Conservation (phyloP, 352 stramenopile genomes). For the Pythium dissotocum region DNA sequence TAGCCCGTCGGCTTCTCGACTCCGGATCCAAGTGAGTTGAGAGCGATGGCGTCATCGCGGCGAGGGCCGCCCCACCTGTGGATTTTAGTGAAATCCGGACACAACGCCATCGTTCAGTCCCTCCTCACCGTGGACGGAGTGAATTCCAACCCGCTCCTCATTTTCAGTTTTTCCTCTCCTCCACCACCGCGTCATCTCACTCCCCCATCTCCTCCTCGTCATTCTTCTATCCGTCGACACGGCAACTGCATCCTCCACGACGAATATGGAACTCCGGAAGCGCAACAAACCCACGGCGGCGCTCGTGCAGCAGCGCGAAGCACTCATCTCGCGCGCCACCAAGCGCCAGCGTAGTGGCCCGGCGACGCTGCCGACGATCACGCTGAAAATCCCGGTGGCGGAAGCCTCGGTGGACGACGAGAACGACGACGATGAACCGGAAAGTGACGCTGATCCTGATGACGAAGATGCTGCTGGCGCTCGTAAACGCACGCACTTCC, state of each 20-base stretch:
- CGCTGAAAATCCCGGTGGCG: constrained; percentile 3
- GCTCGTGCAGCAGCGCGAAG: constrained; percentile 21
- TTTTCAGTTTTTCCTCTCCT: neutral
- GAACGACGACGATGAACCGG: constrained; percentile 5
- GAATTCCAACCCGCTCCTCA: neutral
- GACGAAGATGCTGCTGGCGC: neutral
- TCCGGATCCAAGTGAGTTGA: neutral
- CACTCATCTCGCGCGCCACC: constrained; percentile 27
- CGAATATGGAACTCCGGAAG: constrained; percentile 27
- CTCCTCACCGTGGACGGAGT: neutral
- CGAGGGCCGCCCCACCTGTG: neutral
- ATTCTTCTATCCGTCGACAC: neutral
- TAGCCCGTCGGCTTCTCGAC: neutral
- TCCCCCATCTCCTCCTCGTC: neutral
- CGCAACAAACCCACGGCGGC: constrained; percentile 20
- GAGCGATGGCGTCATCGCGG: neutral
- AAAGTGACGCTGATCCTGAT: constrained; percentile 21
- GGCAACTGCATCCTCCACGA: neutral
- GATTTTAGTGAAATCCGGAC: neutral
- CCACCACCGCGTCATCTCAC: too few relatives aligned
- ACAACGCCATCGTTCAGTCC: neutral
- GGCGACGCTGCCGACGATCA: neutral
- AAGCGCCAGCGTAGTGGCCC: constrained; percentile 18
- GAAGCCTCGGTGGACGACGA: neutral
- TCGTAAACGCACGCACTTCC: neutral